phyloP scores from a whole-genome alignment of 129 eudicot species.

The Arctium lappa region DNA sequence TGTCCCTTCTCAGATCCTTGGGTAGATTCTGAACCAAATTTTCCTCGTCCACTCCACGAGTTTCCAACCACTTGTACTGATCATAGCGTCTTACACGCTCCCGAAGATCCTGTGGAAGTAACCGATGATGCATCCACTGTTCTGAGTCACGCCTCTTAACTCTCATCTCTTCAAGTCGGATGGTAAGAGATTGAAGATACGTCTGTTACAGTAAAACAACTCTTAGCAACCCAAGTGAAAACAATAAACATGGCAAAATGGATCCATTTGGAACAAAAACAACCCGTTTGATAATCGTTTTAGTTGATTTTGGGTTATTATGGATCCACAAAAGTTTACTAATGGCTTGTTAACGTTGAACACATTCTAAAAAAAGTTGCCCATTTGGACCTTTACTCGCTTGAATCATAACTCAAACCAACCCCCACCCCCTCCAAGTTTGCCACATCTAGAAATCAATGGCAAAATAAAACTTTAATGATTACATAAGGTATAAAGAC shows the following conservation, averaged over 20 bases:
- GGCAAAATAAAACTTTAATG: background rate
- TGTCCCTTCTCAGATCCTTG: conserved; percentile 97
- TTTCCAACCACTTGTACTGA: conserved; percentile 97
- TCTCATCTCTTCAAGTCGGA: conserved; percentile 98
- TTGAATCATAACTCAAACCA: too few species aligned
- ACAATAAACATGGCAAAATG: background rate
- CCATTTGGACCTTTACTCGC: background rate
- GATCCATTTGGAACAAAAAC: background rate
- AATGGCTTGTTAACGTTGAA: background rate
- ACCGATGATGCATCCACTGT: conserved; percentile 98
- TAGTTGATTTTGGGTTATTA: background rate
- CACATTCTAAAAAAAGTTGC: background rate
- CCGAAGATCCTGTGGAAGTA: conserved; percentile 84
- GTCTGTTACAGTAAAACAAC: conserved; percentile 52
- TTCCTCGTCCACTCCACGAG: conserved; percentile 97
- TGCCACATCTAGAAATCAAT: too few species aligned
- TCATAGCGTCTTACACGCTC: conserved; percentile 93
- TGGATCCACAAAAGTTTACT: background rate
- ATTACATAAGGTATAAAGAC: background rate
- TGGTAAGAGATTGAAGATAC: conserved; percentile 94
- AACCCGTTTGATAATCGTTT: background rate
- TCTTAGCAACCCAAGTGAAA: background rate
- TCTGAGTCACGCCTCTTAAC: conserved; percentile 96
- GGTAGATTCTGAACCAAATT: conserved; percentile 82
- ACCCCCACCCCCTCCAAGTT: too few species aligned